Evolutionary conservation across 257 asterid species (phyloP), one percentile per base, ranked within the genome.

Genomic region (Ophiorrhiza pumila): DNA sequence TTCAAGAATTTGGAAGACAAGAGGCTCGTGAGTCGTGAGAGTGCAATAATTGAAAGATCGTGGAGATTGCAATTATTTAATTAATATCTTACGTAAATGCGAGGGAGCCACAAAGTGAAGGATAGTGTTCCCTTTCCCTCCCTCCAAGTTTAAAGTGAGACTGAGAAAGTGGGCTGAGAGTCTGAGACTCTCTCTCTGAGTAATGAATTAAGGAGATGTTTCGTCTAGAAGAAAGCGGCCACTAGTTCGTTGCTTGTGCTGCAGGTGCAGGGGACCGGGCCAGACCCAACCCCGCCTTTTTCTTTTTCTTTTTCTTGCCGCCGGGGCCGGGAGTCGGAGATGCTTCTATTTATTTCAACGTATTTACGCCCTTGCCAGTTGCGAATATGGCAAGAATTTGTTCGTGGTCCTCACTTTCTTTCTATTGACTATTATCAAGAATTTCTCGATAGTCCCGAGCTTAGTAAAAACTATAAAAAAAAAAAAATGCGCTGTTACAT

Each of bases 181-280:
- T 43, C 49, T 43, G 14, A 47, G n/a, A n/a, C n/a, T n/a, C n/a
- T n/a, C n/a, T n/a, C n/a, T n/a, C n/a, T n/a, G n/a, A n/a, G n/a
- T n/a, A n/a, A n/a, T n/a, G n/a, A n/a, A n/a, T n/a, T n/a, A n/a
- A n/a, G n/a, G n/a, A n/a, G n/a, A n/a, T n/a, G n/a, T n/a, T n/a
- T n/a, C n/a, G n/a, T 45, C 59, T 45, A 55, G 56, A 22, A 42
- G 37, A 39, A 20, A n/a, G 32, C 32, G 29, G 29, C 9, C 31
- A 32, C n/a, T 31, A 72, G 77, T 72, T 34, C 89, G 23, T 87
- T 87, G 89, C 89, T 80, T 84, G 87, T 68, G 75, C 68, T 73
- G 80, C 70, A 37, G 82, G 83, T 70, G 76, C 78, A 59, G 23
- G 13, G 31, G 23, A 52, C 61, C 58, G 66, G 27, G 52, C 31